Percentiles rank a stretch among this genome's conserved stretches.
These are phyloP conservation scores for Asterophora lycoperdoides DNA, from an alignment of 768 basidiomycete genomes.

Conservation along the genomic window DNA sequence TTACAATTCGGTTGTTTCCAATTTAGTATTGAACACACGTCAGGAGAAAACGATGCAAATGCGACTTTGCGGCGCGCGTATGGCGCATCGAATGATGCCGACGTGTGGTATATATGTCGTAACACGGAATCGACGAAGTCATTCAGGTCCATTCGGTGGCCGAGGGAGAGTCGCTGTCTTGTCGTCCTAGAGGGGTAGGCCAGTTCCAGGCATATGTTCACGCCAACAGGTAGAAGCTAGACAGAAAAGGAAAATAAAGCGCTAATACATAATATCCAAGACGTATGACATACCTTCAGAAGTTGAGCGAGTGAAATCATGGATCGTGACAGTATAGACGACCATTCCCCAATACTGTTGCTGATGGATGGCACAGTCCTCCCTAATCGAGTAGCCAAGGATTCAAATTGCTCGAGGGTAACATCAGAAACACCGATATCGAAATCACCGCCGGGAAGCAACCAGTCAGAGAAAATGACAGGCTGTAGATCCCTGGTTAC, in stretches of 20 bases:
- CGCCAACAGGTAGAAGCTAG: slow-evolving; percentile 52
- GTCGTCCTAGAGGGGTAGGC: slow-evolving; percentile 63
- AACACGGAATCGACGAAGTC: slow-evolving; percentile 80
- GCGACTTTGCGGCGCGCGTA: slow-evolving; percentile 71
- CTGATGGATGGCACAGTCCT: slow-evolving; percentile 33
- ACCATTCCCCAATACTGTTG: slow-evolving; percentile 40
- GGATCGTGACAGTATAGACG: slow-evolving; percentile 37
- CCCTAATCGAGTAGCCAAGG: slow-evolving; percentile 51
- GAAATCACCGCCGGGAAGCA: slow-evolving; percentile 65
- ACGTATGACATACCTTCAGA: slow-evolving; percentile 49
- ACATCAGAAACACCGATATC: slow-evolving; percentile 83
- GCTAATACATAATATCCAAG: neutral
- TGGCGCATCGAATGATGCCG: slow-evolving; percentile 45
- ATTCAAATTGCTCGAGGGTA: slow-evolving; percentile 74
- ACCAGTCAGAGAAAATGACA: slow-evolving; percentile 75
- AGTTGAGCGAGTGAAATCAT: slow-evolving; percentile 77
- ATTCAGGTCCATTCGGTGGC: slow-evolving; percentile 68
- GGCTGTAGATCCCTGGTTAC: slow-evolving; percentile 91
- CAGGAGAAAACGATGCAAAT: slow-evolving; percentile 90
- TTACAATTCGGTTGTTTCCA: slow-evolving; percentile 99
- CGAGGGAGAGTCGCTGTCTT: slow-evolving; percentile 37
- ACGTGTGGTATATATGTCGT: slow-evolving; percentile 72
- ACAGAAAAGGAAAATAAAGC: slow-evolving; percentile 8
- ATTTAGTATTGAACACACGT: slow-evolving; percentile 86
- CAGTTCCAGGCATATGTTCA: slow-evolving; percentile 82